These are phyloP conservation scores for Monosporozyma siamensis DNA, from an alignment of 805 yeast species.

Conservation along the genomic window DNA sequence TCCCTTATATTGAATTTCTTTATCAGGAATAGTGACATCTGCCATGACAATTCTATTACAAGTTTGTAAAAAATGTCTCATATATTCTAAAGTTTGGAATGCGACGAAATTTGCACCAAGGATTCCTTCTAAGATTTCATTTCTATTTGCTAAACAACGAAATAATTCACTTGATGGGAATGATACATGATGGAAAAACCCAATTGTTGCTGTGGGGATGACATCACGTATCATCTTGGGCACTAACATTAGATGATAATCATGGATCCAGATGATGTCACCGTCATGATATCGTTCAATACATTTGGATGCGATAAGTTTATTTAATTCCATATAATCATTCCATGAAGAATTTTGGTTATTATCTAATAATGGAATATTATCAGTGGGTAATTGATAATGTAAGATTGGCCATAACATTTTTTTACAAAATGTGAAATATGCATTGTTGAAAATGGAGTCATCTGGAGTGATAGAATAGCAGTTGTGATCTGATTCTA, in stretches of 20 bases:
- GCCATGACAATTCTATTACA: slow-evolving; percentile 76
- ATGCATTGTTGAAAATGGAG: slow-evolving; percentile 76
- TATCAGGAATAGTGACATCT: slow-evolving; percentile 49
- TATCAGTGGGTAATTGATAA: slow-evolving; percentile 80
- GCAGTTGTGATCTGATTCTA: slow-evolving; percentile 43
- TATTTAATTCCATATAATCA: slow-evolving; percentile 66
- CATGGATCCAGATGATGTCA: slow-evolving; percentile 87
- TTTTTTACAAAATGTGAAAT: slow-evolving; percentile 83
- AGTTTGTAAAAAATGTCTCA: slow-evolving; percentile 87
- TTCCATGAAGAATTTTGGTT: slow-evolving; percentile 85
- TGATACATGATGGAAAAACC: slow-evolving; percentile 85
- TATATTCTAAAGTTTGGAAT: slow-evolving; percentile 88
- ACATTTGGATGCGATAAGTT: slow-evolving; percentile 66
- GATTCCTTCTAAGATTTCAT: slow-evolving; percentile 65
- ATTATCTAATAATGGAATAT: slow-evolving; percentile 82
- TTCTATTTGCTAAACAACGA: slow-evolving; percentile 84
- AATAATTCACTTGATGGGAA: slow-evolving; percentile 94
- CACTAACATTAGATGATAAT: slow-evolving; percentile 79
- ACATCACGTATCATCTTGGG: slow-evolving; percentile 72
- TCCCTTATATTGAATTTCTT: slow-evolving; percentile 46
- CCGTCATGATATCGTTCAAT: slow-evolving; percentile 57
- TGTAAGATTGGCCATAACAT: slow-evolving; percentile 93
- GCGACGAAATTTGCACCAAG: slow-evolving; percentile 82
- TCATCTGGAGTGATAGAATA: slow-evolving; percentile 68
- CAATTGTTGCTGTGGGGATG: slow-evolving; percentile 78